A percentile compares a stretch with the other conserved stretches of the same genome.
phyloP scores from a whole-genome alignment of 805 yeast species.

The Candida oleophila region DNA sequence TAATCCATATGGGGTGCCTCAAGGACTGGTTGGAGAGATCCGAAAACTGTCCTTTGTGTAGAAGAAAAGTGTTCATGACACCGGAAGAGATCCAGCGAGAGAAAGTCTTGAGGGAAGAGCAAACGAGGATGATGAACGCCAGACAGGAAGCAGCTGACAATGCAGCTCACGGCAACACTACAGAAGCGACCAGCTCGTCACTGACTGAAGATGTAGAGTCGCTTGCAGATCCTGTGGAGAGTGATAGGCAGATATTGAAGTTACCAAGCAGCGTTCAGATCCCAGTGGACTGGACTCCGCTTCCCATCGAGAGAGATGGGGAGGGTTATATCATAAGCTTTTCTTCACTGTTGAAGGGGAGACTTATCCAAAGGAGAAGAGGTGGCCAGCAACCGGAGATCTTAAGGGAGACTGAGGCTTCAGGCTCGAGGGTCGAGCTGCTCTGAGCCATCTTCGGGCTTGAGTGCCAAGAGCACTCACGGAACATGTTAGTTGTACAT shows the following conservation, averaged over 20 bases:
- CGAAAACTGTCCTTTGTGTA: conserved; percentile 90
- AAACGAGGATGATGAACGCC: background rate
- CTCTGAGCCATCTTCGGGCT: too few species aligned
- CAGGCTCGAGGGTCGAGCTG: too few species aligned
- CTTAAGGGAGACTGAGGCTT: too few species aligned
- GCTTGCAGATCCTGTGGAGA: background rate
- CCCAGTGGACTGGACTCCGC: conserved; percentile 30
- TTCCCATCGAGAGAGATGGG: conserved; percentile 20
- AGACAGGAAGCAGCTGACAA: conserved; percentile 1
- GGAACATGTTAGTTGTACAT: too few species aligned
- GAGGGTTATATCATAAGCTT: background rate
- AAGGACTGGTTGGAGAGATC: conserved; percentile 92
- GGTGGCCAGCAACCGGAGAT: background rate
- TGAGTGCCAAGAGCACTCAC: too few species aligned
- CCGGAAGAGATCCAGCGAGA: background rate
- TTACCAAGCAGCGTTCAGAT: conserved; percentile 24
- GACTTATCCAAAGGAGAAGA: background rate
- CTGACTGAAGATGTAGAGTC: background rate
- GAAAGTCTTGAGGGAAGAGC: background rate
- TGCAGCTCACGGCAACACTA: conserved; percentile 2
- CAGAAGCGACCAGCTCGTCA: background rate
- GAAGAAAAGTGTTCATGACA: conserved; percentile 55
- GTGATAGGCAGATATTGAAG: conserved; percentile 14
- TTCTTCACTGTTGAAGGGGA: background rate
- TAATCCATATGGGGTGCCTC: conserved; percentile 84